Evolutionary conservation across 768 basidiomycete species (phyloP).

Genomic region (Antrodiella citrinella): DNA sequence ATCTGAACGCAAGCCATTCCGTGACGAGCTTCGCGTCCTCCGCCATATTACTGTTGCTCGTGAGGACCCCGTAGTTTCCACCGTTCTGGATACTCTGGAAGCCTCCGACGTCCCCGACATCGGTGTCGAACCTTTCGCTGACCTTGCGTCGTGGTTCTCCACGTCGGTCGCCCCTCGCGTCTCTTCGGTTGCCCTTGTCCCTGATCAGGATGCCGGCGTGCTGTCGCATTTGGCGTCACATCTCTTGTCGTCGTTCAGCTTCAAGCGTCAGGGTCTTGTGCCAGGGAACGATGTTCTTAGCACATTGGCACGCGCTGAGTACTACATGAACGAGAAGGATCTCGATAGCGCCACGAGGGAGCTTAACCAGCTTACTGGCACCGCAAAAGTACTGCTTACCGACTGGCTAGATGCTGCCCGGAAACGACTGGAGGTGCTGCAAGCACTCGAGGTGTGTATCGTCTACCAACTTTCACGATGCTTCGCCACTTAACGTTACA

Average conservation of each 20-base stretch:
- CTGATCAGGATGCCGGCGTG: constrained; percentile 83
- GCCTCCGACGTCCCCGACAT: constrained; percentile 66
- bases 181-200: constrained; percentile 84
- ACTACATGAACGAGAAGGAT: constrained; percentile 87
- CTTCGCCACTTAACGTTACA: constrained; percentile 9
- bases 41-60: constrained; percentile 64
- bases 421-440: constrained; percentile 81
- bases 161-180: constrained; percentile 78
- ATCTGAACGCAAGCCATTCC: constrained; percentile 72
- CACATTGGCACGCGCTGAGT: constrained; percentile 82
- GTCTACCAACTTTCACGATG: not conserved
- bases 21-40: constrained; percentile 79
- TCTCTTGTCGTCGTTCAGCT: constrained; percentile 64
- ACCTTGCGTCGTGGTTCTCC: constrained; percentile 88
- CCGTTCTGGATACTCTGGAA: constrained; percentile 65
- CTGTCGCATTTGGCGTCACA: constrained; percentile 82
- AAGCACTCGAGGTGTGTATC: constrained; percentile 70
- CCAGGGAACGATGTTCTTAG: constrained; percentile 80
- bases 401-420: constrained; percentile 94
- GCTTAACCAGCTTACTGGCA: constrained; percentile 82
- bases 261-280: constrained; percentile 73
- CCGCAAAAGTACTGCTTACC: constrained; percentile 59
- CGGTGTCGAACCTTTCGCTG: constrained; percentile 82
- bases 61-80: constrained; percentile 59
- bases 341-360: constrained; percentile 85